Conservation (phyloP, 331 rosid genomes). For the Pyracantha coccinea region DNA sequence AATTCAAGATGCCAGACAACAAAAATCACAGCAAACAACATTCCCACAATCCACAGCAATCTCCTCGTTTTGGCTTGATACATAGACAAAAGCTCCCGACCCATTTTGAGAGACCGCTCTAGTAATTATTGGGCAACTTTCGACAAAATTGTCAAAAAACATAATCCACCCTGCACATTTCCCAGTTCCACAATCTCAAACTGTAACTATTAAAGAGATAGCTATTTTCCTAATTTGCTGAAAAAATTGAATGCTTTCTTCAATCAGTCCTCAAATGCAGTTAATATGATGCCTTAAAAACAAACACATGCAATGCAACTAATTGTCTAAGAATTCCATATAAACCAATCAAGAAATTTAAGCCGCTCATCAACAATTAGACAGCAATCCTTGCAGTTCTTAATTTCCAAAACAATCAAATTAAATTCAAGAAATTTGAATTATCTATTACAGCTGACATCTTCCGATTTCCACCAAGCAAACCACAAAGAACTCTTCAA, state of each 20-base stretch:
- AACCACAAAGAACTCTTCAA: neutral
- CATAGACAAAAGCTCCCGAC: constrained; percentile 37
- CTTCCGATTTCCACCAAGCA: neutral
- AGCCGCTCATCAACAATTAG: neutral
- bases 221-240: neutral
- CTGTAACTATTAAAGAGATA: neutral
- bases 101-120: constrained; percentile 29
- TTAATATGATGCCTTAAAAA: neutral
- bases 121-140: constrained; percentile 10
- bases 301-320: neutral
- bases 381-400: neutral
- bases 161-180: constrained; percentile 23
- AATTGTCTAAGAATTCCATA: neutral
- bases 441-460: neutral
- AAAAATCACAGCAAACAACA: constrained; percentile 40
- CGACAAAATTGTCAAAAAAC: constrained; percentile 18
- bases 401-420: neutral
- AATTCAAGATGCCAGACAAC: constrained; percentile 58
- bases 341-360: neutral
- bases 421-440: neutral
- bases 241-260: neutral
- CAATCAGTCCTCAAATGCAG: neutral
- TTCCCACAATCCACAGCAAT: constrained; percentile 43
- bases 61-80: constrained; percentile 43
- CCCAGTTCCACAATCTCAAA: neutral